Base-by-base conservation (phyloP, 2,329 filamentous ascomycete genomes). In the Aspergillus calidoustus region DNA sequence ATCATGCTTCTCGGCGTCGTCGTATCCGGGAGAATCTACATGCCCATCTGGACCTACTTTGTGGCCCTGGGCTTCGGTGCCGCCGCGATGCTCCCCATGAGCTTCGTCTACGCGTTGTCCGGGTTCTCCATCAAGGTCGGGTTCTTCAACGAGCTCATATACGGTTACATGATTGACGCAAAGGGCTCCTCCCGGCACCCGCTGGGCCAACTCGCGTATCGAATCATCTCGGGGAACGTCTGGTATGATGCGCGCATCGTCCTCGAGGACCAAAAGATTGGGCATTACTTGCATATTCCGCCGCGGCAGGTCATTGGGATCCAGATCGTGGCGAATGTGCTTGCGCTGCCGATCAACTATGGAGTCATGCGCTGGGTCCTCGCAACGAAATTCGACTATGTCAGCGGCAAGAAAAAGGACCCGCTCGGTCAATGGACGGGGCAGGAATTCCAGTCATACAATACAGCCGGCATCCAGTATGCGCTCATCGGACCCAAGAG, bases 251-350 rank as follows among this genome's bases (percentile, higher is more conserved):
- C 84, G 0, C 83, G 85, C 64, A 79, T 81, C 23, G 86, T 87
- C 78, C 76, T 88, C 0, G 85, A 88, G 66, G 86, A 89, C 67
- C 84, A 85, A 69, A 86, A 88, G 44, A 86, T 88, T n/a, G 86
- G 85, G 0, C 85, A 88, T 65, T 88, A 88, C 65, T 86, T 87
- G 82, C 85, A 88, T 57, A 79, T 88, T 0, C 84, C 86, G 0
- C 86, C 86, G 1, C 82, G 83, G 13, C 77, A 82, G 0, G 82
- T 87, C 6, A 88, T 89, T 75, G 86, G 87, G 70, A 84, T 84
- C 1, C 86, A 88, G 67, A 77, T 88, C 4, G 85, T 87, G 34
- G 86, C 85, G 3, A 84, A 83, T 17, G 73, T 85, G 7, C 77
- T 88, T 47, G 86, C 86, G 5, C 80, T 88, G 7, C 86, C 86